These are phyloP conservation scores for Capronia epimyces DNA, from an alignment of 2,329 filamentous ascomycete species.

Conservation along the genomic window DNA sequence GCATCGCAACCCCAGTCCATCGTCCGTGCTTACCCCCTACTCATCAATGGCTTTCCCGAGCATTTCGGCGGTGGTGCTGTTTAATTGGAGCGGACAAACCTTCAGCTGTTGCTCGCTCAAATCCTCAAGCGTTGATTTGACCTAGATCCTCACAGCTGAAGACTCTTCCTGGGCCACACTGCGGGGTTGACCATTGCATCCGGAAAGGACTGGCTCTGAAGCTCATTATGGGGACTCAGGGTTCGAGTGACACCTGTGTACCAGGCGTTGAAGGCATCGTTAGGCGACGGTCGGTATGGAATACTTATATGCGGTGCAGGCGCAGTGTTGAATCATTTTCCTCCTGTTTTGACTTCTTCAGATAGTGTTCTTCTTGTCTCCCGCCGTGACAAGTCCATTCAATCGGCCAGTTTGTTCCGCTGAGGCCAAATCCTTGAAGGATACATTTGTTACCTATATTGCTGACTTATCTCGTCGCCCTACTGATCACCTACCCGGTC, in stretches of 20 bases:
- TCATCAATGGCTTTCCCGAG: not conserved
- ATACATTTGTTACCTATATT: too few species aligned
- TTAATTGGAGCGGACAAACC: not conserved
- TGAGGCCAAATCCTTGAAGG: not conserved
- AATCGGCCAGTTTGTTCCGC: not conserved
- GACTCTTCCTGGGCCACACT: not conserved
- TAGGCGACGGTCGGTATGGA: not conserved
- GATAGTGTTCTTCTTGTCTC: not conserved
- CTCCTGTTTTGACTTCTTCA: too few species aligned
- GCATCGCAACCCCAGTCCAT: too few species aligned
- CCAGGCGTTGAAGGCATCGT: not conserved
- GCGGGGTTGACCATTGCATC: not conserved
- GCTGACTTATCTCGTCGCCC: not conserved
- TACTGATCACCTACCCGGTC: too few species aligned
- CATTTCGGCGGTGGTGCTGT: not conserved
- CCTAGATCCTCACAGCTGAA: not conserved
- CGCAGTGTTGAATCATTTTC: not conserved
- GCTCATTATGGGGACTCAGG: not conserved
- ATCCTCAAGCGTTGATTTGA: not conserved
- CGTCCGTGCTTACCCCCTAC: too few species aligned
- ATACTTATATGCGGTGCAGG: not conserved
- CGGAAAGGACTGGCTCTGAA: not conserved
- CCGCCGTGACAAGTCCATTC: too few species aligned
- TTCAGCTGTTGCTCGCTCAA: not conserved
- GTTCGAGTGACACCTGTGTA: not conserved